Evolutionary conservation across 2,329 filamentous ascomycete species (phyloP).

Genomic region (Scortechinia acanthostroma): DNA sequence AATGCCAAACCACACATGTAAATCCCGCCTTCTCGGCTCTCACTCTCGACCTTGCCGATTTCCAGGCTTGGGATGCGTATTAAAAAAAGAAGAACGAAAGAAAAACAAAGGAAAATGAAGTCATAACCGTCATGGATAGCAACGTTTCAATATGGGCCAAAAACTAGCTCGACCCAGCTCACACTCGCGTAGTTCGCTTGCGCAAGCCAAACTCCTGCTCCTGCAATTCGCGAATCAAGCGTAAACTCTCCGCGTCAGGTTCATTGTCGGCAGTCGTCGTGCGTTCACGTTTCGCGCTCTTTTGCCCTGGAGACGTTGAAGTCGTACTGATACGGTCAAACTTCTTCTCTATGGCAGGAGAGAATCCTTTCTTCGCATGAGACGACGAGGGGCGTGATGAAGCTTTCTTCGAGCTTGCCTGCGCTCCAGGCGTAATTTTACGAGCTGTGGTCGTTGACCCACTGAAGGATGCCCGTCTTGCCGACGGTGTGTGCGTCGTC

Average conservation of each 20-base stretch:
- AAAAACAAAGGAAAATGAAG: constrained; percentile 1
- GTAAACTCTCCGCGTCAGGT: not conserved
- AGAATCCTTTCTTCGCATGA: too few relatives aligned
- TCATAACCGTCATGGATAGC: too few relatives aligned
- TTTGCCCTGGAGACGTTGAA: not conserved
- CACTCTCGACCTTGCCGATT: too few relatives aligned
- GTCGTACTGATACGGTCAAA: not conserved
- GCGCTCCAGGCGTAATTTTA: not conserved
- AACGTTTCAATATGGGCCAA: too few relatives aligned
- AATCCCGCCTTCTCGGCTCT: too few relatives aligned
- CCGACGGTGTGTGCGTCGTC: not conserved
- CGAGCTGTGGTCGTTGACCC: not conserved
- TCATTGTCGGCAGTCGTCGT: too few relatives aligned
- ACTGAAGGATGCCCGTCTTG: not conserved
- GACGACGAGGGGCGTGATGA: not conserved
- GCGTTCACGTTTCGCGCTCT: not conserved
- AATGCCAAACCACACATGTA: too few relatives aligned
- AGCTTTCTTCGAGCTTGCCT: not conserved
- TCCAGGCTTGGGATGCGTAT: too few relatives aligned
- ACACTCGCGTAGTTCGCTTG: not conserved
- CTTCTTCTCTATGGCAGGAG: not conserved
- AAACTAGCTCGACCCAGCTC: too few relatives aligned
- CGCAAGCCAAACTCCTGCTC: not conserved
- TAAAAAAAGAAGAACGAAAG: too few relatives aligned
- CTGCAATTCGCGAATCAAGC: not conserved